phyloP scores from a whole-genome alignment of 305 asterid genomes.

The Fraxinus paxiana region DNA sequence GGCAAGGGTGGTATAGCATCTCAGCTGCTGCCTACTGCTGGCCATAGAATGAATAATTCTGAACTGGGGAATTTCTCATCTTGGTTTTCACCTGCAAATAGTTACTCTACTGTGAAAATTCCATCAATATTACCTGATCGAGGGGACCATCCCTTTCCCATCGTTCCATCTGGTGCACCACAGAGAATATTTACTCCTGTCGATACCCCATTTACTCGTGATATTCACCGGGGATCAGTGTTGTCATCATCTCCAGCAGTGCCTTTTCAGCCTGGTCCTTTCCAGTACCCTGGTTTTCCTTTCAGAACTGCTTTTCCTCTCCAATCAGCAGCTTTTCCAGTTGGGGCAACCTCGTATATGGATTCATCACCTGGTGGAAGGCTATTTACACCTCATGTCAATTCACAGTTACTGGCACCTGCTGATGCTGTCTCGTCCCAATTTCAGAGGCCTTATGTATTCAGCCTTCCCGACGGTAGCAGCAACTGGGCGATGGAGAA shows the following conservation, averaged over 20 bases:
- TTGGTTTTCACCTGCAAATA: slow-evolving; percentile 64
- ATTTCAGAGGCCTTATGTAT: slow-evolving; percentile 66
- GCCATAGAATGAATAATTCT: slow-evolving; percentile 43
- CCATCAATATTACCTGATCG: slow-evolving; percentile 65
- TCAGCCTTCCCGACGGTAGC: slow-evolving; percentile 46
- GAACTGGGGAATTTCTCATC: slow-evolving; percentile 59
- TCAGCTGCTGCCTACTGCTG: slow-evolving; percentile 36
- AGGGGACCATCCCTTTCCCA: slow-evolving; percentile 57
- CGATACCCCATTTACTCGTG: slow-evolving; percentile 48
- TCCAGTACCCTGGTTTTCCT: slow-evolving; percentile 64
- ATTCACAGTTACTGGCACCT: slow-evolving; percentile 60
- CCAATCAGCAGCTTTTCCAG: slow-evolving; percentile 54
- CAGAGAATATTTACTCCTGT: slow-evolving; percentile 56
- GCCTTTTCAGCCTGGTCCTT: slow-evolving; percentile 55
- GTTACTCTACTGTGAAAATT: slow-evolving; percentile 54
- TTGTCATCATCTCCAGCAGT: slow-evolving; percentile 78
- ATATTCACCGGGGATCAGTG: slow-evolving; percentile 68
- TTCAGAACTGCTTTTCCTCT: slow-evolving; percentile 54
- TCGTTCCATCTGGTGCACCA: slow-evolving; percentile 48
- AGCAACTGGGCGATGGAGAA: slow-evolving; percentile 44
- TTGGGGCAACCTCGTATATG: slow-evolving; percentile 52
- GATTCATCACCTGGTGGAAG: slow-evolving; percentile 76
- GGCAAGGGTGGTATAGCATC: slow-evolving; percentile 39
- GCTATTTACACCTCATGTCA: slow-evolving; percentile 48
- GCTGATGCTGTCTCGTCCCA: slow-evolving; percentile 55